Conservation (phyloP, 2,329 filamentous ascomycete species). For the Dothideomycetes sp. region DNA sequence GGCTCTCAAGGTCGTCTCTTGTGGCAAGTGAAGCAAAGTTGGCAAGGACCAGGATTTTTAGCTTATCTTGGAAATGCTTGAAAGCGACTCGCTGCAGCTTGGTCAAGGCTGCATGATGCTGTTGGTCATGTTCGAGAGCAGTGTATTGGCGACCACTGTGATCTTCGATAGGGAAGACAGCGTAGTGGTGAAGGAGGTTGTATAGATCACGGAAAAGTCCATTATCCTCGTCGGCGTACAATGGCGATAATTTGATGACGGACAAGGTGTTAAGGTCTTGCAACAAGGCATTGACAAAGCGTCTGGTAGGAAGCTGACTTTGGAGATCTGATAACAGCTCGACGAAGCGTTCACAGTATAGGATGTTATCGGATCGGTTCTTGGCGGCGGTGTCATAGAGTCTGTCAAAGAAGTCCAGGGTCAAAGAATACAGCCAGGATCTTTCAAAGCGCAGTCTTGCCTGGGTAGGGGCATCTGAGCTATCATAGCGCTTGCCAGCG, state of each 20-base stretch:
- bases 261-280: conserved; percentile 77
- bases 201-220: conserved; percentile 72
- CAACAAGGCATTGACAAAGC: conserved; percentile 84
- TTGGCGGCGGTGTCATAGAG: conserved; percentile 47
- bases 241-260: conserved; percentile 65
- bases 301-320: conserved; percentile 84
- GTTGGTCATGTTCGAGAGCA: conserved; percentile 64
- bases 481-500: conserved; percentile 74
- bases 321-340: conserved; percentile 85
- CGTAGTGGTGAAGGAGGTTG: conserved; percentile 74
- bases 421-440: conserved; percentile 81
- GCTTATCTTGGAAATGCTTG: conserved; percentile 77
- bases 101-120: conserved; percentile 68
- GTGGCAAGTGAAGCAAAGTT: conserved; percentile 86
- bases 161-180: conserved; percentile 82
- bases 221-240: conserved; percentile 67
- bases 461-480: conserved; percentile 70
- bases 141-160: conserved; percentile 72
- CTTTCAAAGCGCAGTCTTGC: conserved; percentile 80
- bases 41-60: conserved; percentile 83
- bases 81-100: conserved; percentile 69
- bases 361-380: conserved; percentile 45
- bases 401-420: conserved; percentile 70
- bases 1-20: conserved; percentile 64
- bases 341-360: conserved; percentile 86